phyloP scores from a whole-genome alignment of 208 protist species.

The Trypanosoma rangeli region DNA sequence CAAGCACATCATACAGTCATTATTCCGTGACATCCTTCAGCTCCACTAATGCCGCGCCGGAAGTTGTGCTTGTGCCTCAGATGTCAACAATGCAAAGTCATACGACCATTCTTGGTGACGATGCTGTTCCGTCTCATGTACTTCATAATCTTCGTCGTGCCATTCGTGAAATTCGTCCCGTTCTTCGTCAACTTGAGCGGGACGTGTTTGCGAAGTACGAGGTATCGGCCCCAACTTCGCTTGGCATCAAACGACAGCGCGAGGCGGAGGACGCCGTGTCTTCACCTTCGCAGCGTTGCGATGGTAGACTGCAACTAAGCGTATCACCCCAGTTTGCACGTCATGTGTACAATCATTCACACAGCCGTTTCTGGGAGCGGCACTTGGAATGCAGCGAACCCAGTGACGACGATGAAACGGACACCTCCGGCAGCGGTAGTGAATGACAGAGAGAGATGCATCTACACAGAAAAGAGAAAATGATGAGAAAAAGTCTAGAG shows the following conservation, averaged over 20 bases:
- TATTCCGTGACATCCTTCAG: constrained; percentile 3
- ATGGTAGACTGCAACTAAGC: neutral
- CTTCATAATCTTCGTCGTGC: constrained; percentile 11
- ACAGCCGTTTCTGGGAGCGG: constrained; percentile 9
- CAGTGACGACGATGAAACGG: constrained; percentile 16
- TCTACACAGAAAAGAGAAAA: constrained; percentile 1
- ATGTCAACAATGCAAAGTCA: neutral
- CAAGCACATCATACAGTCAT: constrained; percentile 18
- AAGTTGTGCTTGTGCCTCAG: neutral
- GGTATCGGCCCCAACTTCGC: neutral
- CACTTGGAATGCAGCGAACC: constrained; percentile 3
- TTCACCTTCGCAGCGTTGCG: neutral
- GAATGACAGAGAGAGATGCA: neutral
- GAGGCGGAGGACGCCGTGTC: neutral
- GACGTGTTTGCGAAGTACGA: constrained; percentile 14
- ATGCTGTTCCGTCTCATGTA: constrained; percentile 2
- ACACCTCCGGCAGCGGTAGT: constrained; percentile 1
- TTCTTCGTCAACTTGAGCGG: constrained; percentile 13
- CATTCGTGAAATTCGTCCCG: constrained; percentile 15
- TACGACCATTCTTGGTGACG: neutral
- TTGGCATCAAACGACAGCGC: constrained; percentile 15
- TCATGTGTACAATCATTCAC: neutral
- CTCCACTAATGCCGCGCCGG: neutral
- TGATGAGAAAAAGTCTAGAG: neutral
- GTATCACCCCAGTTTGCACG: constrained; percentile 18